phyloP scores from a whole-genome alignment of 257 asterid species.

The Penstemon eatonii region DNA sequence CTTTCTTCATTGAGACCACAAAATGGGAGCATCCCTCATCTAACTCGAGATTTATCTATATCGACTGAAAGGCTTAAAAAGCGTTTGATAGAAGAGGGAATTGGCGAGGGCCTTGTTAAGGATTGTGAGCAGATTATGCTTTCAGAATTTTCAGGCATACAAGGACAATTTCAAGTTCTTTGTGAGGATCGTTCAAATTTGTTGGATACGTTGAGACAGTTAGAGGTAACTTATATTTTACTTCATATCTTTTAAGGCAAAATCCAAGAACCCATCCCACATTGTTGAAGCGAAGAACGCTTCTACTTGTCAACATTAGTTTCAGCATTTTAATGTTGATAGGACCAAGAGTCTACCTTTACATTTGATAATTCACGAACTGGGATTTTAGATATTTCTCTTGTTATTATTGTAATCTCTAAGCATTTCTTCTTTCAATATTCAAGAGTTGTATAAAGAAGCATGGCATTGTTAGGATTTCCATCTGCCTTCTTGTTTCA shows the following conservation, averaged over 20 bases:
- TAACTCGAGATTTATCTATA: conserved; percentile 66
- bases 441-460: conserved; percentile 17
- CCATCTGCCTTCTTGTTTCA: conserved; percentile 35
- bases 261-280: background rate
- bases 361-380: no score
- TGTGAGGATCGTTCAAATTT: conserved; percentile 75
- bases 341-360: no score
- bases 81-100: conserved; percentile 79
- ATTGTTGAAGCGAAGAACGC: no score
- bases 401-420: background rate
- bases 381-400: no score
- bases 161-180: conserved; percentile 74
- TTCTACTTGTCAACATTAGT: no score
- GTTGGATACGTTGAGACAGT: conserved; percentile 75
- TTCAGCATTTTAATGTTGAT: no score
- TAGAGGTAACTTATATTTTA: conserved; percentile 58
- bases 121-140: conserved; percentile 96
- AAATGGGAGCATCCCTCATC: conserved; percentile 49
- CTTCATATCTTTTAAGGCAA: background rate
- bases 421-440: conserved; percentile 5
- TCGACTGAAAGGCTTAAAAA: conserved; percentile 77
- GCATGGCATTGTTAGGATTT: conserved; percentile 16
- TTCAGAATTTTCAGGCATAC: conserved; percentile 72
- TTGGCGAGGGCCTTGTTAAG: conserved; percentile 63
- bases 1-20: conserved; percentile 56